Evolutionary conservation across 169 alveolate genomes (phyloP), one percentile per base, ranked within the genome.

Genomic region (Eimeria necatrix): DNA sequence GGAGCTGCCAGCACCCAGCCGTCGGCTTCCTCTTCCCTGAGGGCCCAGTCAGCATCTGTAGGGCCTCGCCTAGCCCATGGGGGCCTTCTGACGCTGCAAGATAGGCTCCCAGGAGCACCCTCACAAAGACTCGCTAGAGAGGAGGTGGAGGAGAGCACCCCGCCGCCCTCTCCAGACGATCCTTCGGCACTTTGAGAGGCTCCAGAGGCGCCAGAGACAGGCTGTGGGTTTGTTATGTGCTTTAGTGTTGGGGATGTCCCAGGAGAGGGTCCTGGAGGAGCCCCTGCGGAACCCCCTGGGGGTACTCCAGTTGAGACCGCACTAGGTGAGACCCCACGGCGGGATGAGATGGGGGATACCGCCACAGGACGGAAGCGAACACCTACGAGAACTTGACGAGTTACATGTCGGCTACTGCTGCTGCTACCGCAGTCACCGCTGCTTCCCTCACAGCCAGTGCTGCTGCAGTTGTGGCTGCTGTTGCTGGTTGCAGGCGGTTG

Each of bases 51-150:
- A 48, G 52, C 49, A 48, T 80, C 89, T 48, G 56, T 0, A 14
- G 89, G 89, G 89, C 89, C 89, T 68, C 60, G 20, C 12, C 70
- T 61, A 46, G 89, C 89, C 89, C 89, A 80, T 16, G 89, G 89
- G 51, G 89, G 89, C 70, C 89, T 80, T 68, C 89, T 5, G 10
- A 80, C 71, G 14, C 26, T 32, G 41, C 41, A 2, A 32, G 41
- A 32, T 32, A 32, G 41, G 41, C 89, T n/a, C 71, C 46, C 5
- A 48, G 71, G 48, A 26, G 70, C 60, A 61, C 89, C 70, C 70
- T 18, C 70, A n/a, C 26, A 22, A 68, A n/a, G 49, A 48, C 71
- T 48, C 4, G 24, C 52, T 20, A 80, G n/a, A 51, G 89, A 80
- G 12, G 71, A 80, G 20, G 70, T 52, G 0, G 89, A 80, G n/a